Evolutionary conservation across 148 eudicot genomes (phyloP).

Genomic region (Arbutus unedo): DNA sequence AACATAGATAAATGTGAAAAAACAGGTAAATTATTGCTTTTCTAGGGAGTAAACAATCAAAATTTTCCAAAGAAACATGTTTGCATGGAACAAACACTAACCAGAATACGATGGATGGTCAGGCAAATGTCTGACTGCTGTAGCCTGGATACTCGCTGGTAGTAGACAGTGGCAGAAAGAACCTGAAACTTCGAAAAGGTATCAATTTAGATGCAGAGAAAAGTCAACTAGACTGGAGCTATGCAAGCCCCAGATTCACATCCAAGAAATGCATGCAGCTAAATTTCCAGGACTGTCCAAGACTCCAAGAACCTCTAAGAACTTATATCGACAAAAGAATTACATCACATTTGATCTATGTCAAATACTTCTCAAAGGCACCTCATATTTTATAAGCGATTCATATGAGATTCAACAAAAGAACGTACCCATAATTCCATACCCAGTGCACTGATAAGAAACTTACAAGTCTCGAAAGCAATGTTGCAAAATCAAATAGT

Average conservation of each 20-base stretch:
- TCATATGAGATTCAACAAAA: background rate
- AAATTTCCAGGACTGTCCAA: background rate
- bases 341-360: background rate
- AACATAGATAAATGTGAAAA: background rate
- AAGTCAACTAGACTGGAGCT: background rate
- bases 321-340: background rate
- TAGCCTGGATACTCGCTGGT: slow-evolving; percentile 69
- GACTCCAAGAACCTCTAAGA: background rate
- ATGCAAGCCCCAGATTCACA: background rate
- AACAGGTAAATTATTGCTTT: background rate
- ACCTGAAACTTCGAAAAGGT: slow-evolving; percentile 48
- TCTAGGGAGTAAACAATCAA: background rate
- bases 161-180: slow-evolving; percentile 76
- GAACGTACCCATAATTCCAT: background rate
- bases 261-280: background rate
- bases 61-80: background rate
- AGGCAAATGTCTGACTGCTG: slow-evolving; percentile 65
- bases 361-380: background rate
- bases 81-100: slow-evolving; percentile 23
- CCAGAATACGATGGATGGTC: slow-evolving; percentile 57
- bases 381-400: background rate
- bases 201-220: slow-evolving; percentile 20
- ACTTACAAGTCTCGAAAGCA: background rate
- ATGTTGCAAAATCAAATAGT: background rate
- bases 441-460: background rate